phyloP scores from a whole-genome alignment of 129 eudicot genomes.

The Flaveria ramosissima region DNA sequence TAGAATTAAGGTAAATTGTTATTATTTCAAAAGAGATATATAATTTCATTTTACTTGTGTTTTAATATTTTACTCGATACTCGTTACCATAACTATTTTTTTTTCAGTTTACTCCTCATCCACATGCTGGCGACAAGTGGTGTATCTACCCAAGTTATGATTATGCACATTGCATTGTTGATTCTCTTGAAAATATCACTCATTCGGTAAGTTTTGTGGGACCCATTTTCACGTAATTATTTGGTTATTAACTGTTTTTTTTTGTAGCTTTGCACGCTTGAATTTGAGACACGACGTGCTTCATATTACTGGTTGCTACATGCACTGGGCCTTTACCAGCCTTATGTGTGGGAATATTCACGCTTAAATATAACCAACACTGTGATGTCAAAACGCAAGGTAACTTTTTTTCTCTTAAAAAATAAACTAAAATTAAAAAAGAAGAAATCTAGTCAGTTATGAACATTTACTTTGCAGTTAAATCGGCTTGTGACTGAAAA shows the following conservation, averaged over 20 bases:
- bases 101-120: slow-evolving; percentile 86
- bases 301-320: slow-evolving; percentile 93
- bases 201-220: slow-evolving; percentile 65
- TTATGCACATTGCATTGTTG: slow-evolving; percentile 90
- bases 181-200: slow-evolving; percentile 91
- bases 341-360: slow-evolving; percentile 90
- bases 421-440: background rate
- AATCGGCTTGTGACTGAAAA: slow-evolving; percentile 85
- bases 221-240: background rate
- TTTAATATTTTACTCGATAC: background rate
- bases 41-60: background rate
- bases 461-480: slow-evolving; percentile 46
- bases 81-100: background rate
- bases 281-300: slow-evolving; percentile 93
- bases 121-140: slow-evolving; percentile 98
- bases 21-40: background rate
- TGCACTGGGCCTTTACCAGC: slow-evolving; percentile 83
- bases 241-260: background rate
- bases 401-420: background rate
- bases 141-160: slow-evolving; percentile 97
- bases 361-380: slow-evolving; percentile 84
- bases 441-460: background rate
- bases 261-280: slow-evolving; percentile 83
- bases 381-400: slow-evolving; percentile 97
- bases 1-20: slow-evolving; percentile 78